A percentile compares a stretch with the other conserved stretches of the same genome.
Evolutionary conservation across 805 yeast genomes (phyloP).

Genomic region (Wickerhamiella shivajii): DNA sequence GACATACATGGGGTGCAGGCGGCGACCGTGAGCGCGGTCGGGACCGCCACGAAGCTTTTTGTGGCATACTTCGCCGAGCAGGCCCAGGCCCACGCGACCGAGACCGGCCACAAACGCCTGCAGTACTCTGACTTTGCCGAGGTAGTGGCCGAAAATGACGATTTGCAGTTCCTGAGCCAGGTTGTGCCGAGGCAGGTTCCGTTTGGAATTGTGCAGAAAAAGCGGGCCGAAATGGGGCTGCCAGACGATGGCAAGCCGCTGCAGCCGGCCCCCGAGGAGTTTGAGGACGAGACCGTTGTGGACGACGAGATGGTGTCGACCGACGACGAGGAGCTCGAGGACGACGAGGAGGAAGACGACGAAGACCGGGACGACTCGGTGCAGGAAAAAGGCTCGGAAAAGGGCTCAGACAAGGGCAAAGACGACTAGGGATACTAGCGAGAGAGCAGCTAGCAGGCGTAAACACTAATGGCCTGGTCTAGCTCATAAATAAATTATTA

Average conservation of each 20-base stretch:
- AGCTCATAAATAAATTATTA: too few species aligned
- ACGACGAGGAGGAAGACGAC: neutral
- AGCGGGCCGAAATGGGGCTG: conserved; percentile 9
- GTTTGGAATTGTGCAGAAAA: conserved; percentile 10
- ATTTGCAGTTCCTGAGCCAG: conserved; percentile 47
- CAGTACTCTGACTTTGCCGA: conserved; percentile 54
- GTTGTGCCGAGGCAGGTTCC: conserved; percentile 39
- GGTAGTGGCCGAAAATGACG: conserved; percentile 45
- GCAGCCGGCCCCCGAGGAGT: conserved; percentile 1
- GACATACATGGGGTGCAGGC: conserved; percentile 54
- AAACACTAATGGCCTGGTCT: too few species aligned
- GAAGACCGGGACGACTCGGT: conserved; percentile 1
- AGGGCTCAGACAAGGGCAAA: too few species aligned
- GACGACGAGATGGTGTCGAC: conserved; percentile 4
- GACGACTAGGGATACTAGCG: too few species aligned
- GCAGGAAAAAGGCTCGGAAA: neutral
- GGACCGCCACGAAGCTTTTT: conserved; percentile 66
- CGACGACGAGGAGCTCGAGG: conserved; percentile 2
- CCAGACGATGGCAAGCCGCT: conserved; percentile 4
- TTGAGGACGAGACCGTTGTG: neutral
- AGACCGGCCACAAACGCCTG: conserved; percentile 54
- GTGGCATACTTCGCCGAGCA: conserved; percentile 57
- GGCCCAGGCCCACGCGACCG: conserved; percentile 48
- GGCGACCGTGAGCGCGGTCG: conserved; percentile 58
- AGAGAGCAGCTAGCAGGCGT: too few species aligned